Base-by-base conservation (phyloP, 2,329 filamentous ascomycete species). In the Sporothrix variecibatus region DNA sequence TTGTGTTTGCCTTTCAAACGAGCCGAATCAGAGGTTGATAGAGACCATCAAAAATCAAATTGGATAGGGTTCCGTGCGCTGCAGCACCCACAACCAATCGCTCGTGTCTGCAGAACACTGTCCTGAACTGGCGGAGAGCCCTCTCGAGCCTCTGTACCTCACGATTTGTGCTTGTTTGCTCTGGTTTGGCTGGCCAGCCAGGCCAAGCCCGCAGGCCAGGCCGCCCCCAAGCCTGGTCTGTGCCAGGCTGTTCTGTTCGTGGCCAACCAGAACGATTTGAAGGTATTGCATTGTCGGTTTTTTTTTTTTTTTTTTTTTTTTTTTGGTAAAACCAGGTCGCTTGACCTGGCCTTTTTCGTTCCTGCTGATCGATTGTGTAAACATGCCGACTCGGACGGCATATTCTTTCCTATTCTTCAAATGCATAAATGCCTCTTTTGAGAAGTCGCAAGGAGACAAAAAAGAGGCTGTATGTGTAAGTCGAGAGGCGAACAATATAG, bases 61-160 rank as follows among this genome's bases (percentile, higher is more conserved):
- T 51, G 6, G 43, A 68, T 26, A 56, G 67, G 67, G 67, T 15
- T 17, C 34, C 28, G 67, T 70, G 67, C 31, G 67, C 67, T 70
- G 67, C 49, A 53, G 49, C 20, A 28, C 46, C 46, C 49, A 70
- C n/a, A 23, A 49, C 67, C 67, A 70, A 70, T 70, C 49, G 46
- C 26, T 23, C 46, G 43, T 12, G 8, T 43, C 26, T 51, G 65
- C 43, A 40, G 6, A 26, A 68, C 65, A 68, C 5, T 49, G 64
- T 49, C 23, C 4, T 49, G 43, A 17, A 49, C 15, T 70, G 15
- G 4, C 1, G 15, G 12, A 20, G 15, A 15, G 12, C 20, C 43
- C 17, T 68, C 64, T 17, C 43, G 43, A 15, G 43, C 43, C 20
- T 28, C 67, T 17, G 31, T 49, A 38, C 49, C 26, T 31, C 17